Evolutionary conservation across 2,329 filamentous ascomycete species (phyloP).

Genomic region (Aspergillus quadricinctus): DNA sequence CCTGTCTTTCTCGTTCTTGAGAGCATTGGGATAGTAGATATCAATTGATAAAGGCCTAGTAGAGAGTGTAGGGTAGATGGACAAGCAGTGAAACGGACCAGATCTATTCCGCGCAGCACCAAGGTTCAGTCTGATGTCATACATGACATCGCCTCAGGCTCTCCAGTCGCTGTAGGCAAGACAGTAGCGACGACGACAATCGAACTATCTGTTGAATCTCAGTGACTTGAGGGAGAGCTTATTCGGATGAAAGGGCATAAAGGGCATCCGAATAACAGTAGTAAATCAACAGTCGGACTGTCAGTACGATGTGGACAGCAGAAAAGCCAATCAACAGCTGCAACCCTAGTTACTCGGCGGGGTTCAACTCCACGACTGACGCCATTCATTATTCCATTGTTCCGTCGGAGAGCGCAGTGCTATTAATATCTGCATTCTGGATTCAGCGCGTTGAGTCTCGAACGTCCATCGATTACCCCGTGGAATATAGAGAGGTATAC

Average conservation of each 20-base stretch:
- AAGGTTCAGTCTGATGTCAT: neutral
- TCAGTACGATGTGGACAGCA: neutral
- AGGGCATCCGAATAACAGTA: neutral
- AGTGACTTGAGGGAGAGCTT: neutral
- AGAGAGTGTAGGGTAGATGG: neutral
- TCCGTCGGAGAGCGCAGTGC: neutral
- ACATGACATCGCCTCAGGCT: neutral
- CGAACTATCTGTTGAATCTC: neutral
- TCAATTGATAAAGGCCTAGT: neutral
- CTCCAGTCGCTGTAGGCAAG: neutral
- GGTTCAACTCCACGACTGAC: constrained; percentile 16
- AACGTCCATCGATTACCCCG: constrained; percentile 1
- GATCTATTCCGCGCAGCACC: neutral
- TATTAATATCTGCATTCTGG: constrained; percentile 16
- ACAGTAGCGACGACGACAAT: neutral
- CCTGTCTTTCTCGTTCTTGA: neutral
- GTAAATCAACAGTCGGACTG: neutral
- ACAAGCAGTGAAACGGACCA: neutral
- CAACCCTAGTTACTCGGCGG: constrained; percentile 8
- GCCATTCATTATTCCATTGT: constrained; percentile 20
- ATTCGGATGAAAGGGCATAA: neutral
- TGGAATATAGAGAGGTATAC: neutral
- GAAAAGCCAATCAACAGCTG: constrained; percentile 10
- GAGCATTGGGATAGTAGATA: neutral
- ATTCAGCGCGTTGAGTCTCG: constrained; percentile 1